A percentile compares a stretch with the other conserved stretches of the same genome.
Evolutionary conservation across 2,329 filamentous ascomycete genomes (phyloP).

Genomic region (Aspergillus fructus): DNA sequence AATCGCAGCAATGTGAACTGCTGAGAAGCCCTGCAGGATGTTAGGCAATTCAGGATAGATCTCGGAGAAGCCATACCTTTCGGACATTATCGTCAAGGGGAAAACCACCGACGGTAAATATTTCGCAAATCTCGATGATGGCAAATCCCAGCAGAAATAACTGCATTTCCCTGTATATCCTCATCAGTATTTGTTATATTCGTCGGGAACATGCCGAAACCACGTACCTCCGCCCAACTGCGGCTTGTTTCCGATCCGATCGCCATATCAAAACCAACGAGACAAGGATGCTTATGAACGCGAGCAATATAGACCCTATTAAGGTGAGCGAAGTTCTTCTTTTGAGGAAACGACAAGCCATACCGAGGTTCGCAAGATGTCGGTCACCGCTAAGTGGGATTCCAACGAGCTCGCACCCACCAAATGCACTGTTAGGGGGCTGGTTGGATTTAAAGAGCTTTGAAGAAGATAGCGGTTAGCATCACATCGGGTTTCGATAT

Average conservation of each 20-base stretch:
- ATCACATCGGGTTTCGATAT: not conserved
- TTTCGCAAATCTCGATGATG: slow-evolving; percentile 88
- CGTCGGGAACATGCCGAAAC: not conserved
- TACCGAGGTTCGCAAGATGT: slow-evolving; percentile 80
- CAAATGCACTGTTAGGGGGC: slow-evolving; percentile 60
- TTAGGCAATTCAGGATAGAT: slow-evolving; percentile 9
- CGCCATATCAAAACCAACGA: slow-evolving; percentile 69
- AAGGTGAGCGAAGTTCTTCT: slow-evolving; percentile 13
- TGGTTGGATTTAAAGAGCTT: slow-evolving; percentile 67
- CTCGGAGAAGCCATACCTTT: slow-evolving; percentile 53
- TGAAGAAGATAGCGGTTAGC: slow-evolving; percentile 18
- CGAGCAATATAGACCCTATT: slow-evolving; percentile 81
- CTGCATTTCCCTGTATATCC: slow-evolving; percentile 79
- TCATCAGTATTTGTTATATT: slow-evolving; percentile 15
- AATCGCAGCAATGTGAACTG: slow-evolving; percentile 86
- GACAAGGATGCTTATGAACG: slow-evolving; percentile 70
- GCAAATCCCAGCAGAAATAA: slow-evolving; percentile 85
- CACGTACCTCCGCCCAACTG: slow-evolving; percentile 82
- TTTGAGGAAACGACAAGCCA: slow-evolving; percentile 30
- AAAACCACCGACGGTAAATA: slow-evolving; percentile 91
- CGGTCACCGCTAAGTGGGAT: slow-evolving; percentile 67
- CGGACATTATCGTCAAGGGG: slow-evolving; percentile 70
- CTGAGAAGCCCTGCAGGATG: slow-evolving; percentile 70
- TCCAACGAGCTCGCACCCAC: slow-evolving; percentile 72
- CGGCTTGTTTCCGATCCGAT: slow-evolving; percentile 87